These are phyloP conservation scores for Plenodomus lindquistii DNA, from an alignment of 2,329 filamentous ascomycete species.

Conservation along the genomic window DNA sequence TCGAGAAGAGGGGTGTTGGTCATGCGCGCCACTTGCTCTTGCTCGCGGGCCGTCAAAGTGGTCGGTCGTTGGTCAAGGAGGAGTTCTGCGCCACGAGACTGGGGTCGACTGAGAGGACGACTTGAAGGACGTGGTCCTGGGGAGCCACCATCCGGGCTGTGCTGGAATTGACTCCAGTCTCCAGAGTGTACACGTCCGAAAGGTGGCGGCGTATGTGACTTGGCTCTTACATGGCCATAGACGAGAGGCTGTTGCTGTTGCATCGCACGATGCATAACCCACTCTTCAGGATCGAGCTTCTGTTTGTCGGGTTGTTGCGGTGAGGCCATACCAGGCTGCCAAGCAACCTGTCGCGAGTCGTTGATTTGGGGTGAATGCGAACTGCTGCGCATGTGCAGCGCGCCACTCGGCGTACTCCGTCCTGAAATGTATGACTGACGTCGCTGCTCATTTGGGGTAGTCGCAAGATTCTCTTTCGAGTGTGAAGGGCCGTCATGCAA, in stretches of 20 bases:
- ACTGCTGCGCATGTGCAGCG: constrained; percentile 47
- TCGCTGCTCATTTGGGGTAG: constrained; percentile 32
- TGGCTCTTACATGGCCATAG: constrained; percentile 61
- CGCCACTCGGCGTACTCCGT: constrained; percentile 43
- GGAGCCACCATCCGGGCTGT: constrained; percentile 28
- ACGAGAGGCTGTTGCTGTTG: constrained; percentile 49
- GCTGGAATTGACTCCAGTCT: constrained; percentile 50
- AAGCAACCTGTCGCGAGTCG: constrained; percentile 70
- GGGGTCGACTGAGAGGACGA: constrained; percentile 47
- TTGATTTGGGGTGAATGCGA: constrained; percentile 48
- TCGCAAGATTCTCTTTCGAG: constrained; percentile 38
- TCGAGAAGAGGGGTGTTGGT: constrained; percentile 78
- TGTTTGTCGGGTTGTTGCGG: constrained; percentile 54
- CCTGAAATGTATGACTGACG: constrained; percentile 35
- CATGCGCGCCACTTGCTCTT: constrained; percentile 82
- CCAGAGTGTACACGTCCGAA: constrained; percentile 49
- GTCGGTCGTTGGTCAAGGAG: constrained; percentile 59
- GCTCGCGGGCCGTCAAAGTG: constrained; percentile 81
- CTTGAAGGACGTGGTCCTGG: constrained; percentile 31
- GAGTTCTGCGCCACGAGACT: constrained; percentile 62
- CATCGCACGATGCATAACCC: constrained; percentile 75
- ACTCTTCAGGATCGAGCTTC: constrained; percentile 75
- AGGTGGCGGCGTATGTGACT: constrained; percentile 55
- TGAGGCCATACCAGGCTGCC: constrained; percentile 72
- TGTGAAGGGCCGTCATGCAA: constrained; percentile 35